Evolutionary conservation across 768 basidiomycete species (phyloP).

Genomic region (Butyriboletus loyo): DNA sequence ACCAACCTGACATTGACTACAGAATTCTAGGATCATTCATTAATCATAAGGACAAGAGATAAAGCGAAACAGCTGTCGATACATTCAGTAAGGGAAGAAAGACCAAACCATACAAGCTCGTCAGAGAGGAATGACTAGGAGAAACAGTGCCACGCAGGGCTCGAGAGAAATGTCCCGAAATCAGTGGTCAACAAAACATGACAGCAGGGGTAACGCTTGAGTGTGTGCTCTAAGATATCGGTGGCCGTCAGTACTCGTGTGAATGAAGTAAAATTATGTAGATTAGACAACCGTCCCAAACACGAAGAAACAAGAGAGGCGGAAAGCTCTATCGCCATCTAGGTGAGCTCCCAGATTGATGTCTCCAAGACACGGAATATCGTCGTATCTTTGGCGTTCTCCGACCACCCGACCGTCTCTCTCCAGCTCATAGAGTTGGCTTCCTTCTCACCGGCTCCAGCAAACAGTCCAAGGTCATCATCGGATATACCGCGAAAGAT

Average conservation of each 20-base stretch:
- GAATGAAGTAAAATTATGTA: conserved; percentile 6
- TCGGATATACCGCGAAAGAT: conserved; percentile 82
- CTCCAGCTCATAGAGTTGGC: conserved; percentile 81
- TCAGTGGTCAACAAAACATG: conserved; percentile 14
- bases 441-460: conserved; percentile 82
- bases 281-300: conserved; percentile 8
- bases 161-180: conserved; percentile 6
- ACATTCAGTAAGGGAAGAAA: conserved; percentile 20
- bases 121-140: conserved; percentile 7
- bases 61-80: conserved; percentile 22
- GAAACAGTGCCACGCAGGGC: conserved; percentile 9
- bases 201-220: conserved; percentile 19
- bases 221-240: conserved; percentile 28
- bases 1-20: conserved; percentile 2
- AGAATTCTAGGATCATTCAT: conserved; percentile 5
- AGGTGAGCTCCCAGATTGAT: conserved; percentile 70
- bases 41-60: conserved; percentile 15
- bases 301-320: conserved; percentile 1
- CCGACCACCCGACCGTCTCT: conserved; percentile 76
- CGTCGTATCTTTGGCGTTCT: conserved; percentile 69
- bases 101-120: conserved; percentile 7
- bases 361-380: conserved; percentile 80
- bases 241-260: conserved; percentile 5
- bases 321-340: conserved; percentile 10
- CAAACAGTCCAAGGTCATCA: conserved; percentile 73